A percentile compares a stretch with the other conserved stretches of the same genome.
These are phyloP conservation scores for Pholiota adiposa DNA, from an alignment of 1,284 basidiomycete genomes.

Conservation along the genomic window DNA sequence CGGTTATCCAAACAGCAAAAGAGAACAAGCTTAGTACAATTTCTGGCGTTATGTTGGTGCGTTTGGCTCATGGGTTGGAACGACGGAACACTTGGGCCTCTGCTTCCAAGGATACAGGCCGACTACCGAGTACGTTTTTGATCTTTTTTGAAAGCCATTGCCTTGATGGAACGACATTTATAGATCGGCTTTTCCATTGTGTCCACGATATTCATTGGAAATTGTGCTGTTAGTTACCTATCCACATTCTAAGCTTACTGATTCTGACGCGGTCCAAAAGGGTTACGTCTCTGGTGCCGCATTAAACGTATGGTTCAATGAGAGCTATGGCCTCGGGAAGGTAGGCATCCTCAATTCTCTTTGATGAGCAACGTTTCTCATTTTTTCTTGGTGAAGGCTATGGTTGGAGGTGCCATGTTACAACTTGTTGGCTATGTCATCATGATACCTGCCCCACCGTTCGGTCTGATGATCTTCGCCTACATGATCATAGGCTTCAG, in stretches of 20 bases:
- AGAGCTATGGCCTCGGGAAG: conserved; percentile 63
- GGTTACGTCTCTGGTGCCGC: conserved; percentile 57
- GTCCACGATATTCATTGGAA: conserved; percentile 48
- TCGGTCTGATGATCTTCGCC: conserved; percentile 63
- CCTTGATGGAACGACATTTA: neutral
- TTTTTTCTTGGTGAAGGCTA: conserved; percentile 9
- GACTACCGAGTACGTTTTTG: conserved; percentile 56
- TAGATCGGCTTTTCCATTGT: conserved; percentile 46
- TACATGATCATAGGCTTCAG: conserved; percentile 67
- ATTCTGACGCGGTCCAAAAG: conserved; percentile 28
- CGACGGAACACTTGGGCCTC: conserved; percentile 57
- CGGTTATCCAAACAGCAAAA: conserved; percentile 17
- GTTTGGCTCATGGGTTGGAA: conserved; percentile 59
- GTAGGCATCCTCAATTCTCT: conserved; percentile 28
- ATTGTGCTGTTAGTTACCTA: conserved; percentile 38
- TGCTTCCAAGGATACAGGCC: conserved; percentile 58
- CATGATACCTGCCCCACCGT: conserved; percentile 61
- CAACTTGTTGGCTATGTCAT: conserved; percentile 51
- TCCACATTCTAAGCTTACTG: neutral
- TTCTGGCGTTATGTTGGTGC: conserved; percentile 36
- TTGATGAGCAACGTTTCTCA: neutral
- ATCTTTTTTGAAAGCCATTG: no score
- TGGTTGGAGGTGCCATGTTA: conserved; percentile 39
- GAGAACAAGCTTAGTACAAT: conserved; percentile 31
- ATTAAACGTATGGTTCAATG: conserved; percentile 56